Evolutionary conservation across 495 filamentous ascomycete genomes (phyloP).

Genomic region (Penicillium daleae): DNA sequence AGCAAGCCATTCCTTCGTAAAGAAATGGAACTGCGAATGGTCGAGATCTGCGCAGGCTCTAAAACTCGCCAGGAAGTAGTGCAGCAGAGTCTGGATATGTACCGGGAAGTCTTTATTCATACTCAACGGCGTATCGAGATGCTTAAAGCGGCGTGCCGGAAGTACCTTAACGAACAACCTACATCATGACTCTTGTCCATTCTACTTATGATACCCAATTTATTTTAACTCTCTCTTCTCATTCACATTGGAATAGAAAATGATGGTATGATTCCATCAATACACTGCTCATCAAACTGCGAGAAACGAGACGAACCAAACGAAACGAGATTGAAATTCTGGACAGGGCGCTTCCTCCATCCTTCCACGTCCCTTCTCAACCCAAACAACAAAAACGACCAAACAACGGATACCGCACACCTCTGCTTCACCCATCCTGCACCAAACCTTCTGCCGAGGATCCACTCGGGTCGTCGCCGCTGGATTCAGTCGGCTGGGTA

Average conservation of each 20-base stretch:
- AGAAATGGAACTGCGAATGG: slow-evolving; percentile 96
- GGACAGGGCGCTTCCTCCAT: not conserved
- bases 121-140: slow-evolving; percentile 72
- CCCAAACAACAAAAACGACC: not conserved
- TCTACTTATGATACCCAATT: slow-evolving; percentile 8
- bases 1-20: slow-evolving; percentile 97
- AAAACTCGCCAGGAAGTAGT: slow-evolving; percentile 74
- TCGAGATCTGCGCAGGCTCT: slow-evolving; percentile 89
- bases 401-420: not conserved
- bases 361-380: too few relatives aligned
- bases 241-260: not conserved
- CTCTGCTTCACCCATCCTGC: not conserved
- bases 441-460: not conserved
- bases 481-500: slow-evolving; percentile 1
- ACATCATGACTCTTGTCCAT: slow-evolving; percentile 13
- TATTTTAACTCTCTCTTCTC: not conserved
- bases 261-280: not conserved
- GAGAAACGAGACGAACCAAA: not conserved
- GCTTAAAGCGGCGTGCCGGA: slow-evolving; percentile 64
- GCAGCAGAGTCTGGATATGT: slow-evolving; percentile 78
- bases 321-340: not conserved
- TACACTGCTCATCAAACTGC: not conserved
- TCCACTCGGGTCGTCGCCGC: not conserved
- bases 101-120: slow-evolving; percentile 79
- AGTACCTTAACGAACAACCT: slow-evolving; percentile 48